Evolutionary conservation across 306 rosid genomes (phyloP).

Genomic region (Cicer cuneatum): DNA sequence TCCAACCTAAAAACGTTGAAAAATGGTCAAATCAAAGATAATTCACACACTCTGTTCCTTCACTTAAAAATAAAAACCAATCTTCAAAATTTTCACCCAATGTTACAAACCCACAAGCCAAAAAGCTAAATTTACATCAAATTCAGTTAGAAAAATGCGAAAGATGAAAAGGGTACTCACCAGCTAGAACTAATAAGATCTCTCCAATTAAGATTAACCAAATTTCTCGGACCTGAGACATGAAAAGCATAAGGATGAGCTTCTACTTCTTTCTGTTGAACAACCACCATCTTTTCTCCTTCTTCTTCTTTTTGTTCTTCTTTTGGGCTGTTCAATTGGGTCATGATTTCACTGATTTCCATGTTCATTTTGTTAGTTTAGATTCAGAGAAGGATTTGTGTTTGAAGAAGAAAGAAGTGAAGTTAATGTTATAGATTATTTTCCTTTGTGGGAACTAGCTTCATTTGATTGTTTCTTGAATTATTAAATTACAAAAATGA

Average conservation of each 20-base stretch:
- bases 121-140: neutral
- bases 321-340: constrained; percentile 38
- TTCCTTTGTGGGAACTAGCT: constrained; percentile 6
- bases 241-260: constrained; percentile 89
- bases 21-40: neutral
- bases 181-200: constrained; percentile 88
- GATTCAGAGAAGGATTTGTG: neutral
- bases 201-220: constrained; percentile 81
- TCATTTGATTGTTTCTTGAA: neutral
- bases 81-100: neutral
- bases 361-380: constrained; percentile 32
- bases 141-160: neutral
- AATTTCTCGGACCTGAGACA: constrained; percentile 91
- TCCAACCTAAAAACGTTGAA: neutral
- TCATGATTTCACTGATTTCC: constrained; percentile 34
- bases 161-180: constrained; percentile 56
- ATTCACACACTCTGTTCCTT: neutral
- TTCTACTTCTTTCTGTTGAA: constrained; percentile 21
- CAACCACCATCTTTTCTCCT: neutral
- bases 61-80: neutral
- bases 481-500: no score
- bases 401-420: neutral
- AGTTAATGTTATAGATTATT: neutral
- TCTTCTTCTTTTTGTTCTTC: constrained; percentile 5
- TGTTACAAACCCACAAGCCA: neutral